Base-by-base conservation (phyloP, 805 yeast genomes). In the Schizosaccharomyces japonicus region DNA sequence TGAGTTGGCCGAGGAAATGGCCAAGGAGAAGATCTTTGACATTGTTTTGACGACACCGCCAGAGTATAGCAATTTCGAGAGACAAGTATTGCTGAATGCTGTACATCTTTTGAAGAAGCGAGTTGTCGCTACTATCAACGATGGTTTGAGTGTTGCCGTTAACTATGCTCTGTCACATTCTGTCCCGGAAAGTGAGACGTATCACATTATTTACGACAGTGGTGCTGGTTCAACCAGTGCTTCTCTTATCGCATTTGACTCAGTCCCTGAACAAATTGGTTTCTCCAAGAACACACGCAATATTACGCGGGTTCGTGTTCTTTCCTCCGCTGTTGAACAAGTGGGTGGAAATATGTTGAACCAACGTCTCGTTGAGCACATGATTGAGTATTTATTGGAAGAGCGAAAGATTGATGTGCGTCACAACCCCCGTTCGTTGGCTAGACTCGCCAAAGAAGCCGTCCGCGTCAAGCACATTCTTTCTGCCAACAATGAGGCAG, bases 211-310 rank as follows among this genome's bases (percentile, higher is more conserved):
- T 31, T 83, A 78, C 58, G 98, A 90, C 60, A 72, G 80, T 72
- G 98, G 98, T 44, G 87, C 94, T 4, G 93, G 93, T 1, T 77
- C 93, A 0, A 80, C 93, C 0, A 73, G 77, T 49, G 93, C 94
- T 1, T 80, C 96, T 0, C 63, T 90, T n/a, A 72, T 84, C 47
- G 74, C 85, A 0, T 67, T 77, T 52, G 60, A 62, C 15, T 71
- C 72, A 21, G 64, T 66, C 7, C 61, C 68, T 7, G 66, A 15
- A 28, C n/a, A 21, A 25, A 8, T 28, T 17, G 17, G 23, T 7
- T 17, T 21, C 19, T 19, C 23, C 4, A 42, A 42, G 25, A 27
- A 25, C 13, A 10, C 32, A n/a, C n/a, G 27, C 19, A 45, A 54
- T 28, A 51, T 54, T 45, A 53, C 68, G 10, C 57, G 58, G 6